phyloP scores from a whole-genome alignment of 331 rosid genomes.

The Quercus lobata region DNA sequence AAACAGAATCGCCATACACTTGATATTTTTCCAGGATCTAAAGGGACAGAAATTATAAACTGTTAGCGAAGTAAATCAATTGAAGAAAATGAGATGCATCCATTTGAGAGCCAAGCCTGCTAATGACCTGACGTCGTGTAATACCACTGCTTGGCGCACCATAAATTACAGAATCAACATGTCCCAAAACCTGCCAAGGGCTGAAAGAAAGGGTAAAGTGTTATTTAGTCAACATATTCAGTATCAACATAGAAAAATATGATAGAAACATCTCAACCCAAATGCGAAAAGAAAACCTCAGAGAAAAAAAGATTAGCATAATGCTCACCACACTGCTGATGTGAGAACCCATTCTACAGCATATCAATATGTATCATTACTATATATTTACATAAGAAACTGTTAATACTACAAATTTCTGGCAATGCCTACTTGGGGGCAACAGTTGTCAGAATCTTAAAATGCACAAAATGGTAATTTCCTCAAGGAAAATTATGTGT shows the following conservation, averaged over 20 bases:
- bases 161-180: constrained; percentile 77
- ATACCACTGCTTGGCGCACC: constrained; percentile 66
- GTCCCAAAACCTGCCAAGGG: constrained; percentile 89
- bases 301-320: background rate
- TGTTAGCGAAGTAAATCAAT: constrained; percentile 4
- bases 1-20: constrained; percentile 75
- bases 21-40: constrained; percentile 76
- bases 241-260: constrained; percentile 2
- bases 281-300: background rate
- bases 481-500: background rate
- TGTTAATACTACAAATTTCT: background rate
- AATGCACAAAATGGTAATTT: background rate
- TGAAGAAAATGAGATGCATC: constrained; percentile 13
- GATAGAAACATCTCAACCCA: constrained; percentile 7
- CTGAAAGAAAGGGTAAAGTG: constrained; percentile 35
- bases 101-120: constrained; percentile 27
- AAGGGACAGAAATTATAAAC: constrained; percentile 9
- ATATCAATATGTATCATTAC: too few species aligned
- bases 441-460: background rate
- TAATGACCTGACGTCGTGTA: constrained; percentile 88
- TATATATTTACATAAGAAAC: background rate
- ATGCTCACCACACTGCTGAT: background rate
- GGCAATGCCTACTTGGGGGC: background rate
- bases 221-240: constrained; percentile 16
- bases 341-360: background rate